Evolutionary conservation across 345 rosid genomes (phyloP).

Genomic region (Lumnitzera littorea): DNA sequence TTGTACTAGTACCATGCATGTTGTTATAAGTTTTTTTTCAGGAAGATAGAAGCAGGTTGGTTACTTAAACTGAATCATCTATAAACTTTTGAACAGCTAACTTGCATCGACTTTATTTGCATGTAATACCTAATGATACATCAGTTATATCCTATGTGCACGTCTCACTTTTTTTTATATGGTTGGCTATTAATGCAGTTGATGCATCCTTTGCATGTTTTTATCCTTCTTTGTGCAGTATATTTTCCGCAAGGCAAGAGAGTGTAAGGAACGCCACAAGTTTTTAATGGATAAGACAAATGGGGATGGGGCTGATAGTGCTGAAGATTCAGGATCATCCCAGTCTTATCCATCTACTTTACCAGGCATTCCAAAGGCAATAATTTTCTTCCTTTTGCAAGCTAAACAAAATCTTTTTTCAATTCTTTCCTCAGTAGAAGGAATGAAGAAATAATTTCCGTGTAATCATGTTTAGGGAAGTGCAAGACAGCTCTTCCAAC

Average conservation of each 20-base stretch:
- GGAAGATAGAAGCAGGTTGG: constrained; percentile 1
- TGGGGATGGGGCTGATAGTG: constrained; percentile 98
- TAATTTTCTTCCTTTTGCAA: constrained; percentile 7
- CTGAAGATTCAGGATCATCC: constrained; percentile 97
- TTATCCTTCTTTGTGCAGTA: constrained; percentile 36
- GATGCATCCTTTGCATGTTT: too few species aligned
- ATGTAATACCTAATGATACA: too few species aligned
- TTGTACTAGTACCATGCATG: not conserved
- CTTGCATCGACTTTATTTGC: constrained; percentile 3
- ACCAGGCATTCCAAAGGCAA: constrained; percentile 98
- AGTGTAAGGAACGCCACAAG: constrained; percentile 98
- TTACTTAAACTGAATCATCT: too few species aligned
- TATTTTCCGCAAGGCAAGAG: constrained; percentile 78
- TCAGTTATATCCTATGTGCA: too few species aligned
- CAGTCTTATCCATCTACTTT: constrained; percentile 98
- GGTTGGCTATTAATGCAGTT: too few species aligned
- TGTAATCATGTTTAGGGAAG: constrained; percentile 68
- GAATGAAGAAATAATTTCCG: not conserved
- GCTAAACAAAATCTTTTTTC: not conserved
- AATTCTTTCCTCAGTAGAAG: not conserved
- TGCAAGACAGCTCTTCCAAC: constrained; percentile 97
- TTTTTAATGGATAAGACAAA: constrained; percentile 74
- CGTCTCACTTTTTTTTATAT: too few species aligned
- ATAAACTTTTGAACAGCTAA: not conserved
- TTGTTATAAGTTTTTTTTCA: not conserved